Evolutionary conservation across 192 early-diverging fungal genomes (phyloP).

Genomic region (Gaertneriomyces semiglobifer): DNA sequence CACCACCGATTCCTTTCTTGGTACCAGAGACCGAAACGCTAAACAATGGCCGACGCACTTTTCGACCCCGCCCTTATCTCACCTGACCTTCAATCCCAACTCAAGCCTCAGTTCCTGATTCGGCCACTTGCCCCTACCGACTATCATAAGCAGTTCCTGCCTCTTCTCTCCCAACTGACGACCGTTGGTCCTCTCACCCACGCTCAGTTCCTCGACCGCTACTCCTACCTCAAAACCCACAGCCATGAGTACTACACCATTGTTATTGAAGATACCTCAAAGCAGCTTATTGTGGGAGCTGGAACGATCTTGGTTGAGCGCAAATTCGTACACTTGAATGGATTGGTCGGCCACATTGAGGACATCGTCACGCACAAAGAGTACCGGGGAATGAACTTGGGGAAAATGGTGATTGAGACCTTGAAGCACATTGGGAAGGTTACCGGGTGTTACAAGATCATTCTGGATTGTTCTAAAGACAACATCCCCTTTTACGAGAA

Average conservation of each 20-base stretch:
- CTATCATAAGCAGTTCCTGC: conserved; percentile 65
- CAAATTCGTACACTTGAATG: conserved; percentile 82
- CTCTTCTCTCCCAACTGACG: conserved; percentile 68
- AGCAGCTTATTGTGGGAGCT: conserved; percentile 70
- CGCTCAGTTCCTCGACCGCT: conserved; percentile 52
- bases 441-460: conserved; percentile 84
- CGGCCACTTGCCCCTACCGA: conserved; percentile 75
- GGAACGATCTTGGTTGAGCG: conserved; percentile 86
- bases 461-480: conserved; percentile 57
- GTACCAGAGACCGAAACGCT: too few relatives aligned
- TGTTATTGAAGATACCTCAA: conserved; percentile 77
- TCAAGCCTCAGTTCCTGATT: conserved; percentile 68
- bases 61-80: conserved; percentile 72
- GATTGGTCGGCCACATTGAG: conserved; percentile 54
- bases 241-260: conserved; percentile 72
- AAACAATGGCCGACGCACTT: conserved; percentile 26
- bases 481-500: conserved; percentile 93
- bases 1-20: too few relatives aligned
- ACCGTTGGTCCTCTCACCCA: conserved; percentile 66
- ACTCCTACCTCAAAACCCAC: conserved; percentile 68
- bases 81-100: conserved; percentile 47
- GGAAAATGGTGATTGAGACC: conserved; percentile 77
- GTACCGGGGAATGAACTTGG: conserved; percentile 53
- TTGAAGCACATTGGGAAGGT: conserved; percentile 69
- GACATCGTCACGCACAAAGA: conserved; percentile 51